phyloP scores from a whole-genome alignment of 139 green algal species.

The Marvania coccoides region DNA sequence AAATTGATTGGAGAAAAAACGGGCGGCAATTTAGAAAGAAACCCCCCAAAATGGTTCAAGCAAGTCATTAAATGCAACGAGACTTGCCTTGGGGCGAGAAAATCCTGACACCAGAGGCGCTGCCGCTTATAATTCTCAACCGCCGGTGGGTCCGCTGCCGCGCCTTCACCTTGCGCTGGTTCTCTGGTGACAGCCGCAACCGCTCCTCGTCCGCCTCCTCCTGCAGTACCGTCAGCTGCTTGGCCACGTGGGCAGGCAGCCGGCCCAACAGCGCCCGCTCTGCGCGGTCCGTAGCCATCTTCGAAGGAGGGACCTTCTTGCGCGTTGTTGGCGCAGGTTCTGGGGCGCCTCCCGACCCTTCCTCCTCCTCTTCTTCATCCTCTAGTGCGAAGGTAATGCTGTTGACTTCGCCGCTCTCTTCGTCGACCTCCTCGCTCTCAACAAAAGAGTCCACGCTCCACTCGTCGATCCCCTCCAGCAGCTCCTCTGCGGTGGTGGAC shows the following conservation, averaged over 20 bases:
- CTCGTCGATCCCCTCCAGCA: neutral
- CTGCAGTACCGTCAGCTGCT: slow-evolving; percentile 46
- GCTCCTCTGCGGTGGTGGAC: neutral
- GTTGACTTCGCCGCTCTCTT: too few species aligned
- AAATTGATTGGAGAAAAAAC: too few species aligned
- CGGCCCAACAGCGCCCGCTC: neutral
- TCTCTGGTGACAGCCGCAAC: slow-evolving; percentile 17
- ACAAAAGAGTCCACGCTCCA: neutral
- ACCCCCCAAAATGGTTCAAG: too few species aligned
- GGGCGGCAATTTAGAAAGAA: too few species aligned
- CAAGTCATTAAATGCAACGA: too few species aligned
- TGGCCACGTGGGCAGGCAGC: slow-evolving; percentile 11
- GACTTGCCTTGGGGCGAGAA: slow-evolving; percentile 28
- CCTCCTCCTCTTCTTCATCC: neutral
- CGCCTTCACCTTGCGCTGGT: slow-evolving; percentile 13
- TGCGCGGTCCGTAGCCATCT: too few species aligned
- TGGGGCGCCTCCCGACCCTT: neutral
- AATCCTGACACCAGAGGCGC: slow-evolving; percentile 31
- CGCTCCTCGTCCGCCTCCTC: slow-evolving; percentile 27
- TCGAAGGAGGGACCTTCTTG: too few species aligned
- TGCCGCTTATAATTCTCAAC: slow-evolving; percentile 56
- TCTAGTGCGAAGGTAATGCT: too few species aligned
- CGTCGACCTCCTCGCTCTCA: neutral
- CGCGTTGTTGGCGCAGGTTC: too few species aligned
- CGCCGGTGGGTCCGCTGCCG: slow-evolving; percentile 40